A percentile compares a stretch with the other conserved stretches of the same genome.
phyloP scores from a whole-genome alignment of 2,329 filamentous ascomycete species.

The Escovopsis sp. region DNA sequence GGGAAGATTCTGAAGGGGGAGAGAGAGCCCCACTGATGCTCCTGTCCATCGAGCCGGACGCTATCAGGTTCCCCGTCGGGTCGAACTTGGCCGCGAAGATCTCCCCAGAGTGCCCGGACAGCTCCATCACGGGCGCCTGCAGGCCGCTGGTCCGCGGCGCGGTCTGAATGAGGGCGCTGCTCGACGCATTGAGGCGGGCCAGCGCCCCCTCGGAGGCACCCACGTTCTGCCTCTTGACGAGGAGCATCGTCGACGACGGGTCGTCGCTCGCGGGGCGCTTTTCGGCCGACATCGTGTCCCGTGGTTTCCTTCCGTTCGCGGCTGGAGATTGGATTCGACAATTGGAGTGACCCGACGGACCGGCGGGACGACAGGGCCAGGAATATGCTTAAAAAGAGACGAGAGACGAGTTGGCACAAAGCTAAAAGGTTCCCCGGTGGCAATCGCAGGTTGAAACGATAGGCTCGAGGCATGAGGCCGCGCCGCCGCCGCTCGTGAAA shows the following conservation, averaged over 20 bases:
- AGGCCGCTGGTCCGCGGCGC: conserved; percentile 66
- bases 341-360: too few relatives aligned
- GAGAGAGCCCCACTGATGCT: conserved; percentile 52
- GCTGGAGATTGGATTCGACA: too few relatives aligned
- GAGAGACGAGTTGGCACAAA: too few relatives aligned
- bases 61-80: conserved; percentile 73
- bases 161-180: conserved; percentile 33
- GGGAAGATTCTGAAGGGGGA: conserved; percentile 4
- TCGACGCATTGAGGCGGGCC: conserved; percentile 35
- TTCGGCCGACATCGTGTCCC: conserved; percentile 62
- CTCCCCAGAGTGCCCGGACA: conserved; percentile 71
- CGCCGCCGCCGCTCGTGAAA: background rate
- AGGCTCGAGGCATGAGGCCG: too few relatives aligned
- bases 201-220: conserved; percentile 32
- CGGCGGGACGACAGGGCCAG: too few relatives aligned
- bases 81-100: conserved; percentile 87
- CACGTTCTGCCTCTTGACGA: conserved; percentile 79
- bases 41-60: conserved; percentile 90
- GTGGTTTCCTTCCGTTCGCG: too few relatives aligned
- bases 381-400: too few relatives aligned
- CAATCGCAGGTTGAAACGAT: too few relatives aligned
- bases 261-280: conserved; percentile 83
- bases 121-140: conserved; percentile 85
- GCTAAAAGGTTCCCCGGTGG: too few relatives aligned
- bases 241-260: conserved; percentile 63